Percentiles rank a stretch among this genome's conserved stretches.
phyloP scores from a whole-genome alignment of 73 alveolate species.

The Tetrahymena thermophila region DNA sequence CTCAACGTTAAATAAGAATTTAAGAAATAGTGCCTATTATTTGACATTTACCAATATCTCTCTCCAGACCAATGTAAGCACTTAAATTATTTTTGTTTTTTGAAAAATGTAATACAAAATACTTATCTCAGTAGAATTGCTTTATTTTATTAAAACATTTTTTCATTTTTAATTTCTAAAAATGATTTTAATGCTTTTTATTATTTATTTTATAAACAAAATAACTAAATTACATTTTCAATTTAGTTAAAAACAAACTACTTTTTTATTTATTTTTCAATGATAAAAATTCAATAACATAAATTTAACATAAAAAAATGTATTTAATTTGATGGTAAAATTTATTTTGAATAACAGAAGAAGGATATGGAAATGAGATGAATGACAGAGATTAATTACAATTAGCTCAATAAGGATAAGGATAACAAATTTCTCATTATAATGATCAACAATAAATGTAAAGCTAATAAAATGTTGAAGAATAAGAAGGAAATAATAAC shows the following conservation, averaged over 20 bases:
- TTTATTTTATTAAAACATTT: too few species aligned
- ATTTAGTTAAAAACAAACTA: too few species aligned
- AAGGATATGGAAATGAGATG: background rate
- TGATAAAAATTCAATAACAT: too few species aligned
- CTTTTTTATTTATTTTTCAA: too few species aligned
- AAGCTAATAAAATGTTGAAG: background rate
- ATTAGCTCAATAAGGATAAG: background rate
- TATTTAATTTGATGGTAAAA: background rate
- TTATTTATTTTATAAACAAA: too few species aligned
- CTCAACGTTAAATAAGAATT: constrained; percentile 6
- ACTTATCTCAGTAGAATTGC: too few species aligned
- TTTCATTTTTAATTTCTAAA: too few species aligned
- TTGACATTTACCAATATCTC: background rate
- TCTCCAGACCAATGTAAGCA: background rate
- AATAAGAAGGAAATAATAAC: background rate
- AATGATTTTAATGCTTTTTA: too few species aligned
- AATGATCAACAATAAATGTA: background rate
- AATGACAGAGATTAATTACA: background rate
- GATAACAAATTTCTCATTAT: background rate
- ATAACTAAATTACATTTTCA: too few species aligned
- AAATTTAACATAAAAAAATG: too few species aligned
- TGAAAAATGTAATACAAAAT: too few species aligned
- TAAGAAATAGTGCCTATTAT: background rate
- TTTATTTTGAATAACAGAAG: background rate
- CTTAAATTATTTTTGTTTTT: too few species aligned